phyloP scores from a whole-genome alignment of 2,329 filamentous ascomycete species.

The Penicillium sclerotiorum region DNA sequence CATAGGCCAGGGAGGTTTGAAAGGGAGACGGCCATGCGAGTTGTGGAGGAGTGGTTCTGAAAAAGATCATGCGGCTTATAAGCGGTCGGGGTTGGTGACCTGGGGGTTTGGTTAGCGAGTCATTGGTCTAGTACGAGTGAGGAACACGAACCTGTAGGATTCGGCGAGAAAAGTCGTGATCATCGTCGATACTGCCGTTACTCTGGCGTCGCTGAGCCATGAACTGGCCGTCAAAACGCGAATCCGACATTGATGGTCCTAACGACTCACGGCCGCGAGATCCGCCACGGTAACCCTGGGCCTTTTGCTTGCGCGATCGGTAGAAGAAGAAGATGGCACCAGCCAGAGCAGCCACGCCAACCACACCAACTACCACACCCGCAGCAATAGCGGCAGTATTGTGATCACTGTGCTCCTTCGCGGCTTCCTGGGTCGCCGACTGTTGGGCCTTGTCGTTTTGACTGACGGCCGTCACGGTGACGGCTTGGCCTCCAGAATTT shows the following conservation, averaged over 20 bases:
- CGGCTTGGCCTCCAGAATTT: slow-evolving; percentile 32
- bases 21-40: slow-evolving; percentile 19
- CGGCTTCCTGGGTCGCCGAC: background rate
- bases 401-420: slow-evolving; percentile 46
- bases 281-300: slow-evolving; percentile 82
- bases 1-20: slow-evolving; percentile 17
- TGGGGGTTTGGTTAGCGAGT: too few relatives aligned
- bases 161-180: slow-evolving; percentile 93
- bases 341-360: slow-evolving; percentile 66
- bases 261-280: slow-evolving; percentile 65
- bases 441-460: slow-evolving; percentile 10
- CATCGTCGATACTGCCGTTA: slow-evolving; percentile 94
- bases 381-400: slow-evolving; percentile 84
- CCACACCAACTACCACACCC: slow-evolving; percentile 81
- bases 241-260: slow-evolving; percentile 75
- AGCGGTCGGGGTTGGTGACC: slow-evolving; percentile 40
- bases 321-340: slow-evolving; percentile 74
- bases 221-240: slow-evolving; percentile 79
- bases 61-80: slow-evolving; percentile 12
- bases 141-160: slow-evolving; percentile 80
- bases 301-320: slow-evolving; percentile 72
- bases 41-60: background rate
- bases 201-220: slow-evolving; percentile 83
- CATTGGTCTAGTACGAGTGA: too few relatives aligned
- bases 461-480: slow-evolving; percentile 37